Base-by-base conservation (phyloP, 2,329 filamentous ascomycete genomes). In the Monilinia laxa region DNA sequence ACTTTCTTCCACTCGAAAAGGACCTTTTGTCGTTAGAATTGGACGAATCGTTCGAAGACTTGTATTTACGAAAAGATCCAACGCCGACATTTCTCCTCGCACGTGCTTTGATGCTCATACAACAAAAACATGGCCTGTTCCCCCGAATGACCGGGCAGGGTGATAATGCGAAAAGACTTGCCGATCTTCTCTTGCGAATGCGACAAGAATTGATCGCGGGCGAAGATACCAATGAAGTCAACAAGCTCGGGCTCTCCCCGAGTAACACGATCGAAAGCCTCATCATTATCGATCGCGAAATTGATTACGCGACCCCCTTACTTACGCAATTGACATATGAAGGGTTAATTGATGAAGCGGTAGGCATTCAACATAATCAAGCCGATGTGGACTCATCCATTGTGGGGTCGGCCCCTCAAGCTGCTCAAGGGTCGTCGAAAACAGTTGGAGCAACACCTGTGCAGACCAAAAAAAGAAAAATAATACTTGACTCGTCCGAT, bases 271-370 rank as follows among this genome's bases (percentile, higher is more conserved):
- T 93, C 58, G 95, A 99, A 77, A 96, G 90, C 75, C 82, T 97
- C 68, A 93, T 99, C 73, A 90, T 99, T 68, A 93, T 99, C 65
- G 95, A 99, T 78, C 90, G 95, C 60, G 93, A 97, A 76, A 90
- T 97, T 65, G 95, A 99, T 77, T 93, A 95, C 74, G 92, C 94
- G 20, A 97, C 95, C 0, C 90, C 91, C 0, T 83, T 99, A 20
- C 87, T 99, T 64, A 98, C 94, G 0, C 95, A 99, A 77, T 81
- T 99, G 69, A 99, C 95, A 1, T 99, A 99, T 75, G 94, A 99
- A 79, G 95, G 95, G 4, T 82, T 99, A 35, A 90, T 99, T 64
- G 96, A 99, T 75, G 95, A 99, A 77, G 85, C 95, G 20, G 96
- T 96, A 75, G 89, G 90, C 42, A 96, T 99, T 69, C 87, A 91